Evolutionary conservation across 2,329 filamentous ascomycete genomes (phyloP), one percentile per base, ranked within the genome.

Genomic region (Fusarium austroafricanum): DNA sequence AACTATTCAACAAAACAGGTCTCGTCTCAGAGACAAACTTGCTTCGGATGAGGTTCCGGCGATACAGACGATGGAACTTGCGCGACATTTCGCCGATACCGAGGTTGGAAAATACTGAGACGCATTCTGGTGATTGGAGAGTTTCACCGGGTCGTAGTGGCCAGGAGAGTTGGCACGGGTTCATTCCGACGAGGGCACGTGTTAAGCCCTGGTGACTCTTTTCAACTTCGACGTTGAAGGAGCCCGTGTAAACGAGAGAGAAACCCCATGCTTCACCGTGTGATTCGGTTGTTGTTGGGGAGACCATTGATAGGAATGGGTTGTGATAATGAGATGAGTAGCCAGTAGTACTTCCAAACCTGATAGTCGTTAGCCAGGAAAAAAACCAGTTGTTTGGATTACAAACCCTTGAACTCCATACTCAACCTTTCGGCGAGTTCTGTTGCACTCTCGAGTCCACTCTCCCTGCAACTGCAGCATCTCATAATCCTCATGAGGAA

Each of bases 281-380:
- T 0, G 83, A 83, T 70, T 91, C 88, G 2, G 88, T 90, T 0
- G 88, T 87, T 1, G 79, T 79, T 0, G 87, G 84, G 5, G 84
- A 79, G 0, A 86, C 80, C 3, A 91, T 76, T 0, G 86, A 82
- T 21, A 90, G 80, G 77, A 90, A 90, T 0, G 88, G 88, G 68
- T 91, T 91, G 72, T 90, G 86, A 2, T 87, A 78, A 67, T 90
- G 87, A 0, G 87, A 90, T 0, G 88, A 87, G 72, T 88, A 90
- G 2, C 89, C 89, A 5, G 83, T 83, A 0, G 81, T 84, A 67
- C 87, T 90, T 17, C 85, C 85, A 72, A 90, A 90, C 8, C 87
- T 40, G 2, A 2, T 8, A 17, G 53, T 0, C 20, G 18, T 50
- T 17, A 51, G 70, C 29, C 3, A 10, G 10, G 3, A 1, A 26